Percentiles rank a stretch among this genome's conserved stretches.
phyloP scores from a whole-genome alignment of 2,329 filamentous ascomycete genomes.

The Fusarium irregulare region DNA sequence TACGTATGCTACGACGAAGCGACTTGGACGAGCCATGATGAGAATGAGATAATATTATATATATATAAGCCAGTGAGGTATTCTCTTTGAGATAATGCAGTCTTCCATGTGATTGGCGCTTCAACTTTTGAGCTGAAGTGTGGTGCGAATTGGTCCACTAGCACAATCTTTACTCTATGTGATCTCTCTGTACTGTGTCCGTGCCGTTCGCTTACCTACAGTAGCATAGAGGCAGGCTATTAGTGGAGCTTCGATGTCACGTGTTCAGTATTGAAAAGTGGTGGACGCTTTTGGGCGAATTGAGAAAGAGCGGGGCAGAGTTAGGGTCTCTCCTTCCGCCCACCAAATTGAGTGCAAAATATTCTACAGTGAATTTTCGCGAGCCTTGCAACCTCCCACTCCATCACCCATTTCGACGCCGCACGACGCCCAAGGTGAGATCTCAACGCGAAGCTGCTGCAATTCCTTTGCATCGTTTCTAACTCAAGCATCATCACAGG shows the following conservation, averaged over 20 bases:
- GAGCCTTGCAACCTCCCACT: constrained; percentile 48
- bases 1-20: constrained; percentile 32
- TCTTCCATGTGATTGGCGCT: neutral
- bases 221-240: neutral
- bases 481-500: constrained; percentile 42
- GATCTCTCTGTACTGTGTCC: neutral
- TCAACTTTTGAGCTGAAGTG: neutral
- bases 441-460: constrained; percentile 27
- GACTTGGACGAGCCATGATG: constrained; percentile 30
- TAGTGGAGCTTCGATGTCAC: neutral
- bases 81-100: neutral
- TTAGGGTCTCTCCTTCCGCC: constrained; percentile 55
- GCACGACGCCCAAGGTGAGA: constrained; percentile 56
- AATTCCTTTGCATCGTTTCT: constrained; percentile 25
- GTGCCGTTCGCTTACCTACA: neutral
- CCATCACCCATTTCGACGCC: constrained; percentile 55
- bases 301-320: constrained; percentile 38
- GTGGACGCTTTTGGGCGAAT: neutral
- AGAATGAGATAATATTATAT: constrained; percentile 31
- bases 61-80: neutral
- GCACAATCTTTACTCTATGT: neutral
- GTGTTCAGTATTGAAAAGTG: neutral
- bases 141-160: neutral
- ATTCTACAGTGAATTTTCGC: constrained; percentile 53
- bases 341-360: constrained; percentile 53